A percentile compares a stretch with the other conserved stretches of the same genome.
Evolutionary conservation across 140 eudicot species (phyloP).

Genomic region (Bidens hawaiensis): DNA sequence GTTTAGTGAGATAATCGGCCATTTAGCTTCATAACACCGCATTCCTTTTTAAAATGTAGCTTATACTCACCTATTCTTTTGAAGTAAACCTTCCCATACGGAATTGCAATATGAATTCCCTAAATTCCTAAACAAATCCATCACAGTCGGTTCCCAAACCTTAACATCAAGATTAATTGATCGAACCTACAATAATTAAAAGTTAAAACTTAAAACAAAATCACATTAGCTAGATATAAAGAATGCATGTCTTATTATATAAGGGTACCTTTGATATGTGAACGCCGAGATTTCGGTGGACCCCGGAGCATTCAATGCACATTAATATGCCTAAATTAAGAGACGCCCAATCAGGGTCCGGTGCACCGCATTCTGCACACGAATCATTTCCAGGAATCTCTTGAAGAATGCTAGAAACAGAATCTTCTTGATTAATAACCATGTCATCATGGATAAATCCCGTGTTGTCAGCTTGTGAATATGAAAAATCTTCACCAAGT

Average conservation of each 20-base stretch:
- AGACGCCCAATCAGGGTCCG: constrained; percentile 97
- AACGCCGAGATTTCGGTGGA: constrained; percentile 98
- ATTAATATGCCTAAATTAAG: constrained; percentile 88
- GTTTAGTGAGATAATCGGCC: neutral
- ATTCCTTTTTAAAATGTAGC: constrained; percentile 2
- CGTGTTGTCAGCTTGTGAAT: constrained; percentile 25
- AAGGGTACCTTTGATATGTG: constrained; percentile 83
- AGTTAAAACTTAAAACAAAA: constrained; percentile 14
- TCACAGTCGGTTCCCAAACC: constrained; percentile 88
- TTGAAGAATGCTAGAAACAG: constrained; percentile 62
- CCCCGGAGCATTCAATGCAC: constrained; percentile 95
- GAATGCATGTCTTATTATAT: neutral
- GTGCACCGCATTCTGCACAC: constrained; percentile 84
- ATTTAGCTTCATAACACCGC: neutral
- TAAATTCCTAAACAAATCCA: constrained; percentile 65
- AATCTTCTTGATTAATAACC: constrained; percentile 40
- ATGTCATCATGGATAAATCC: constrained; percentile 28
- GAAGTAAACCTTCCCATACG: constrained; percentile 69
- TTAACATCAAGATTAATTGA: constrained; percentile 85
- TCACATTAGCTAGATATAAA: neutral
- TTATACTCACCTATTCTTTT: constrained; percentile 37
- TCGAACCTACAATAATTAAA: constrained; percentile 52
- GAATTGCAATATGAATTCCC: constrained; percentile 85
- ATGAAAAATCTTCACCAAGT: constrained; percentile 23
- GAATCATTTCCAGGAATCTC: constrained; percentile 83